phyloP scores from a whole-genome alignment of 164 flowering plant genomes.

The Dillenia turbinata region DNA sequence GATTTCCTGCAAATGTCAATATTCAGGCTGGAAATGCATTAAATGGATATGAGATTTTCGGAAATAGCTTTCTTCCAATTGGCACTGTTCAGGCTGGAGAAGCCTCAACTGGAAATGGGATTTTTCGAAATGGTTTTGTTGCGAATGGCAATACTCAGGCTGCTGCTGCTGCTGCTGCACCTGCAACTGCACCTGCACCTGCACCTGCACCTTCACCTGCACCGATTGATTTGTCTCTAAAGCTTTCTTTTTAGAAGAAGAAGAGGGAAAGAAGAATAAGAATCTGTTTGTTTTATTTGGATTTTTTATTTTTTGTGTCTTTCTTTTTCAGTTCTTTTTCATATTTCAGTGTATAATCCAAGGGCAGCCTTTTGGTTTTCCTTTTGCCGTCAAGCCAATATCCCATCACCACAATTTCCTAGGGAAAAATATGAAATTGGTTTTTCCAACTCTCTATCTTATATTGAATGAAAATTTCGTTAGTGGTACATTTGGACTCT shows the following conservation, averaged over 20 bases:
- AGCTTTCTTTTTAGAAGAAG: slow-evolving; percentile 23
- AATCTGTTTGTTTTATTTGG: not conserved
- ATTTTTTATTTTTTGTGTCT: not conserved
- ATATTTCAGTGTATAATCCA: slow-evolving; percentile 3
- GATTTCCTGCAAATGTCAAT: no score
- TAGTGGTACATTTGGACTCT: no score
- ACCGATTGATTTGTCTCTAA: slow-evolving; percentile 45
- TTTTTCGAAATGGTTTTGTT: slow-evolving; percentile 1
- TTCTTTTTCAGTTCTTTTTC: not conserved
- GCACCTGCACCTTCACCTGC: slow-evolving; percentile 8
- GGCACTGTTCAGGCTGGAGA: not conserved
- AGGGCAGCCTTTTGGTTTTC: slow-evolving; percentile 7
- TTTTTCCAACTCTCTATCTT: not conserved
- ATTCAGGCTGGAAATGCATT: no score
- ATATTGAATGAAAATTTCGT: no score
- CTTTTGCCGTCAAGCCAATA: slow-evolving; percentile 10
- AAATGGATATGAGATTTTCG: no score
- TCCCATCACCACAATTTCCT: not conserved
- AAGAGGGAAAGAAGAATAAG: not conserved
- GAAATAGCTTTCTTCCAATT: no score
- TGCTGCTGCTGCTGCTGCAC: slow-evolving; percentile 8
- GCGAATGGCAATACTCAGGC: not conserved
- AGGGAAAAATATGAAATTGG: no score
- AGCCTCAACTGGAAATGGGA: not conserved
- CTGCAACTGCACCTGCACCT: not conserved